Evolutionary conservation across 192 early-diverging fungal species (phyloP), one percentile per base, ranked within the genome.

Genomic region (Thoreauomyces humboldtii): DNA sequence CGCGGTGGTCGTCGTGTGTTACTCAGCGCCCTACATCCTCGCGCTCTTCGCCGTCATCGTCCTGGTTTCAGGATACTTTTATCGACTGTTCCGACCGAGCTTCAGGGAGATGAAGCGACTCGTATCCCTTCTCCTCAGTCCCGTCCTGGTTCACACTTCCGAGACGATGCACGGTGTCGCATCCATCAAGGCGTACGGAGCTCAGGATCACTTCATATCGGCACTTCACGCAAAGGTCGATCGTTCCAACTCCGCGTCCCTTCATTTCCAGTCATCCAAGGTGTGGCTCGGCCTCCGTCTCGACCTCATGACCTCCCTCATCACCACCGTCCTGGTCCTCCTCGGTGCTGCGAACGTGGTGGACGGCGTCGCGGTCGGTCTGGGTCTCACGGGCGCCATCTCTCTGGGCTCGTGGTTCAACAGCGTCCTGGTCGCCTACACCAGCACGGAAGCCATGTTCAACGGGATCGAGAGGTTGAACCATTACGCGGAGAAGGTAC

Each of bases 1-100:
- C 27, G 83, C 85, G 0, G 83, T 91, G 63, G 65, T 85, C n/a
- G 47, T 89, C 42, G 88, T 90, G 60, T 57, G 65, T 34, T 59
- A 50, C 28, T 72, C 66, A 1, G 59, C 77, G 33, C 90, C 50
- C 2, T 52, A 25, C 50, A 52, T 52, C 50, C 50, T 52, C 44
- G 44, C 17, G 38, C 9, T 41, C 9, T 41, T 41, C 17, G 38
- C 17, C 9, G 38, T 41, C 38, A 41, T 41, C 38, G 38, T 41
- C 9, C 9, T 17, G 9, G 38, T 9, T 12, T 9, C 38, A 54
- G 19, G 41, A 64, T 52, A 31, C 15, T 22, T 31, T 27, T 52
- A 28, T 29, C n/a, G 50, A 21, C 31, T 60, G 17, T 72, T 65
- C 35, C 59, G 66, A 1, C 33, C 65, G 11, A 64, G 84, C 4